Evolutionary conservation across 1,284 basidiomycete genomes (phyloP), one percentile per base, ranked within the genome.

Genomic region (Flammula alnicola): DNA sequence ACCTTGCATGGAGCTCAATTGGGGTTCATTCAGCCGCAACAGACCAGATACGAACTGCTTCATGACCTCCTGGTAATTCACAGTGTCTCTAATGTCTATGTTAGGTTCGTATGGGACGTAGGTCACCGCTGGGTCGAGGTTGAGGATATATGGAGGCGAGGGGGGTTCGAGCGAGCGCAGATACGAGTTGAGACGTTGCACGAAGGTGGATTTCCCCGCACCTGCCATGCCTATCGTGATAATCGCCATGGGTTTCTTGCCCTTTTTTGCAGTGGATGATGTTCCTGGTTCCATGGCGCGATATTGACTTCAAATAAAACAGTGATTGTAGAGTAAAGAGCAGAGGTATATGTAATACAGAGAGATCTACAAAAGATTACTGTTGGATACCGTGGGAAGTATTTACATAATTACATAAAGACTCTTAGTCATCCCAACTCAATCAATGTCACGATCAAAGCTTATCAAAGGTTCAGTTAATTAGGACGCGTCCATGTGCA

Each of bases 51-150:
- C 91, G 78, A 77, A 95, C 93, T 98, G 95, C 81, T 98, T 95
- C 97, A 99, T 99, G 61, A 99, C 95, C 70, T 98, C 89, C 57
- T 90, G 84, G 70, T 99, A 99, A 70, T 98, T 92, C 42, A 99
- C 86, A 8, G 97, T 99, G 68, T 99, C 97, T 49, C 97, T 77
- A 48, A 99, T 98, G 68, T 99, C 97, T 54, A 99, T 98, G 65
- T 99, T 98, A 22, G 96, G 86, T 52, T 95, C 90, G 67, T 95
- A 99, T 2, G 93, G 93, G 33, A 95, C 79, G 51, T 88, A 86
- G 7, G 87, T 80, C 1, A 99, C 96, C 0, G 97, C 97, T 2
- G 97, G 97, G 69, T 99, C 97, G 52, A 99, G 87, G 69, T 99
- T 99, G 68, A 99, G 81, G 63, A 98, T 86, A 73, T 99, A 99